phyloP scores from a whole-genome alignment of 2,329 filamentous ascomycete species.

The Simplicillium sp. region DNA sequence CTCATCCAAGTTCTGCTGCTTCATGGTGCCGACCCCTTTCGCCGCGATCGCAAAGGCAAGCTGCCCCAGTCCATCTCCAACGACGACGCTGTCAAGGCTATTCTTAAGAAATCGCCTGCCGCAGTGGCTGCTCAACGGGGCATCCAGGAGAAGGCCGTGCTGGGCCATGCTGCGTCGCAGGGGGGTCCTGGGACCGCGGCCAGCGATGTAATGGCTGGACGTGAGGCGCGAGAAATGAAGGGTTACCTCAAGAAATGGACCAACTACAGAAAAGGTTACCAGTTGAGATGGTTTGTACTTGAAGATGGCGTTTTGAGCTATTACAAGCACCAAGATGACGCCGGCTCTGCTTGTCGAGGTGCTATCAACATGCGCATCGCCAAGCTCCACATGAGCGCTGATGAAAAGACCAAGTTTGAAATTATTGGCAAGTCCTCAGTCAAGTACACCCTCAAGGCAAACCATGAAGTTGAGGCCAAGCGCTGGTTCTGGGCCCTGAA shows the following conservation, averaged over 20 bases:
- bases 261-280: slow-evolving; percentile 95
- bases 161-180: slow-evolving; percentile 61
- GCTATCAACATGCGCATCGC: slow-evolving; percentile 99
- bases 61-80: slow-evolving; percentile 94
- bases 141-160: slow-evolving; percentile 93
- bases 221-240: slow-evolving; percentile 93
- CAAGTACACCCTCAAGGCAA: slow-evolving; percentile 95
- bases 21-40: slow-evolving; percentile 92
- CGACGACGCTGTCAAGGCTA: slow-evolving; percentile 78
- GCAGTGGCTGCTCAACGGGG: slow-evolving; percentile 89
- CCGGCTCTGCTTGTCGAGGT: slow-evolving; percentile 88
- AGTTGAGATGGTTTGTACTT: slow-evolving; percentile 93
- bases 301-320: slow-evolving; percentile 97
- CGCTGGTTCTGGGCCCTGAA: slow-evolving; percentile 99
- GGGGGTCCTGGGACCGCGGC: slow-evolving; percentile 41
- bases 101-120: slow-evolving; percentile 89
- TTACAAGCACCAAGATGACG: slow-evolving; percentile 98
- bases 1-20: slow-evolving; percentile 85
- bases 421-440: slow-evolving; percentile 97
- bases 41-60: slow-evolving; percentile 89
- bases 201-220: slow-evolving; percentile 57
- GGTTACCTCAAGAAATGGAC: slow-evolving; percentile 99
- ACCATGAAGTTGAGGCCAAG: slow-evolving; percentile 96
- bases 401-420: slow-evolving; percentile 96
- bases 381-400: slow-evolving; percentile 85